Base-by-base conservation (phyloP, 768 basidiomycete species). In the Xerocomus potaroensis region DNA sequence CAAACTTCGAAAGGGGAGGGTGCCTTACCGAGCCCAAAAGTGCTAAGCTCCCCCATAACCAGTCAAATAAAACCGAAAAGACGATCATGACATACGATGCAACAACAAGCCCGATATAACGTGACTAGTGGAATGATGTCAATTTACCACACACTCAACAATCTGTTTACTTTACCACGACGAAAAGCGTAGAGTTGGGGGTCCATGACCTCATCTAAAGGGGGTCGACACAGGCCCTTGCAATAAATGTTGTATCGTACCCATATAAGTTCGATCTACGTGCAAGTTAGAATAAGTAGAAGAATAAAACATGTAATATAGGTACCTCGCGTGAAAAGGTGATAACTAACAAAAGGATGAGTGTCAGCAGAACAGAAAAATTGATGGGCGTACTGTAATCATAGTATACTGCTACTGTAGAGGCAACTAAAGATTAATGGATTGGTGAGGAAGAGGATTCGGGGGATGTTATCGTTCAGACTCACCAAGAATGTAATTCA, bases 251-350 rank as follows among this genome's bases (percentile, higher is more conserved):
- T 32, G 10, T 9, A 14, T 5, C 49, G 5, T 55, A 55, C 54
- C 54, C 54, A 55, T 35, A 55, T 51, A 19, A 51, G 24, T 9
- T 54, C 42, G 11, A 47, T 24, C 53, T 51, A 22, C 14, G 2
- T 6, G 8, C 3, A 5, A 2, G 23, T 43, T 10, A 26, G n/a
- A n/a, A 4, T 10, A 23, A 22, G 18, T 22, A 10, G 2, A 7
- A n/a, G 11, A 22, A 18, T 15, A 22, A 0, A 24, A 16, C 3
- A 22, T 8, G 10, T 10, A 30, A 11, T 12, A 34, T 8, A 49
- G 41, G 15, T 26, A 44, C 52, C 42, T 54, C 52, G 10, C 45
- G 38, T 11, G 45, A 22, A 26, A 51, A 33, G 6, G 39, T 54
- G 21, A 51, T 45, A 23, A 21, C 52, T 54, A n/a, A n/a, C 18